A percentile compares a stretch with the other conserved stretches of the same genome.
These are phyloP conservation scores for Mycena galericulata DNA, from an alignment of 768 basidiomycete genomes.

Conservation along the genomic window DNA sequence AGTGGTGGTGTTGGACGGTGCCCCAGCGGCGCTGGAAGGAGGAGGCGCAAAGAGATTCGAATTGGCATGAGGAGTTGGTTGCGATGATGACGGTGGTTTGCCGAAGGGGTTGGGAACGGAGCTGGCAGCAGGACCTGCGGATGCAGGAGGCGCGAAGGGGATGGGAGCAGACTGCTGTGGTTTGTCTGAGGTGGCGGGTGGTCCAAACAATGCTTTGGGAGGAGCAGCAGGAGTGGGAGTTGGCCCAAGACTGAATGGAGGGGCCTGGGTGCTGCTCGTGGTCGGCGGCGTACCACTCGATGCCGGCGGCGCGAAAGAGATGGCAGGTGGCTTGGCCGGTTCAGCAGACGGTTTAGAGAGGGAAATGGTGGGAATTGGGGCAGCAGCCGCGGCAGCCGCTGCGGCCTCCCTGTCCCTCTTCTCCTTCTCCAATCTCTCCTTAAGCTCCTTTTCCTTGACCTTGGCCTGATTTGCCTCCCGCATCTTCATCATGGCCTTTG, in stretches of 20 bases:
- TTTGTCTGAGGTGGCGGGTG: slow-evolving; percentile 20
- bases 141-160: slow-evolving; percentile 25
- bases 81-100: slow-evolving; percentile 33
- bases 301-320: slow-evolving; percentile 28
- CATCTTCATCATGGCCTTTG: slow-evolving; percentile 80
- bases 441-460: slow-evolving; percentile 53
- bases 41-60: slow-evolving; percentile 25
- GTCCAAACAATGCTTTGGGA: slow-evolving; percentile 12
- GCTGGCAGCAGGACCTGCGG: slow-evolving; percentile 25
- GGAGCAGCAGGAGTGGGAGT: slow-evolving; percentile 25
- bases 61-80: slow-evolving; percentile 14
- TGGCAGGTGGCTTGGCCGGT: slow-evolving; percentile 40
- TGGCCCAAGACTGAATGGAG: slow-evolving; percentile 38
- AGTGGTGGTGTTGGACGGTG: slow-evolving; percentile 1
- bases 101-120: slow-evolving; percentile 24
- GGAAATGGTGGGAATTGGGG: slow-evolving; percentile 44
- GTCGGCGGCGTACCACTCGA: slow-evolving; percentile 23
- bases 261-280: slow-evolving; percentile 28
- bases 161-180: slow-evolving; percentile 25
- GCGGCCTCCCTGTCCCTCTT: slow-evolving; percentile 44
- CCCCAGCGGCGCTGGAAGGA: slow-evolving; percentile 9
- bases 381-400: slow-evolving; percentile 40
- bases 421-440: slow-evolving; percentile 57
- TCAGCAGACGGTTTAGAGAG: slow-evolving; percentile 38
- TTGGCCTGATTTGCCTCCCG: slow-evolving; percentile 61